Base-by-base conservation (phyloP, 768 basidiomycete genomes). In the Lentinula raphanica region DNA sequence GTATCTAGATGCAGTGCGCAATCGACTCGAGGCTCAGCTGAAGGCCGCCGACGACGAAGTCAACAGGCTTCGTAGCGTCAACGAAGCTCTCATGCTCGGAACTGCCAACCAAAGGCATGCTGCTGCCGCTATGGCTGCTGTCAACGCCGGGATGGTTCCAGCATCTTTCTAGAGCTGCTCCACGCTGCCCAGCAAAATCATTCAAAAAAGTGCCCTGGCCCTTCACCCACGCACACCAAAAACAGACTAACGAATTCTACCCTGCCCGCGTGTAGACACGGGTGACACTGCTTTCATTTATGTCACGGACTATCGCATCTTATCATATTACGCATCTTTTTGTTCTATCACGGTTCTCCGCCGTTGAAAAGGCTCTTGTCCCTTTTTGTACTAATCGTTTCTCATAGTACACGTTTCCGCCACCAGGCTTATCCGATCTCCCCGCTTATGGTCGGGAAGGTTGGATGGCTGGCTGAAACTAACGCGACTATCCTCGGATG, bases 31-130 rank as follows among this genome's bases (percentile, higher is more conserved):
- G 78, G 81, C 80, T 69, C 79, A 87, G 69, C 79, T 92, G 63
- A 84, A 90, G 72, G 79, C 82, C 69, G 87, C 88, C 60, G 90
- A 92, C 72, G 79, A 83, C 58, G 90, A 92, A 75, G 87, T 90
- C 60, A 79, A 85, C 70, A 83, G 90, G 65, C 87, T 92, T 67
- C 83, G 89, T 72, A 86, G 82, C 67, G 85, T 94, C 64, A 93
- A 93, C 73, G 91, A 94, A 82, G 87, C 88, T 42, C 80, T 94
- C 70, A 92, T 92, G 88, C 84, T 93, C 69, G 83, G 85, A 71
- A 87, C 88, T 59, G 87, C 88, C 44, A 86, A 87, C 72, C 88
- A 88, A 64, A 74, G 83, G 65, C 83, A 83, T 68, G 83, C 81
- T 49, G 82, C 83, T 38, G 79, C 81, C 36, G 85, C 83, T 53